Conservation (phyloP, 306 rosid genomes). For the Castanea mollissima region DNA sequence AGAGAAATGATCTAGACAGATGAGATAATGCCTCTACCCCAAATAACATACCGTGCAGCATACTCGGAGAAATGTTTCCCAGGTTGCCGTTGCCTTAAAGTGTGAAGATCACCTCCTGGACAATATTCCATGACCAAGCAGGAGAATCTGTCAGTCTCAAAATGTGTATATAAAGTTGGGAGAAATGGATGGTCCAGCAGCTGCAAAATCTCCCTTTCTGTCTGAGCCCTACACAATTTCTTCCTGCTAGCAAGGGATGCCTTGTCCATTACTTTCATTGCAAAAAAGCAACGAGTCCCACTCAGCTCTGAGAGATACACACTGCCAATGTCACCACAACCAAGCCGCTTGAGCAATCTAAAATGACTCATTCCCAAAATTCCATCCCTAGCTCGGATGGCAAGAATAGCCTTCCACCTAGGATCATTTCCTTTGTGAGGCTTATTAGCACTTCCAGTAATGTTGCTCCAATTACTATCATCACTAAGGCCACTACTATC, state of each 20-base stretch:
- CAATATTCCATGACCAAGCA: constrained; percentile 99
- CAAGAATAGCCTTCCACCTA: constrained; percentile 97
- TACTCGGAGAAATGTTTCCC: constrained; percentile 98
- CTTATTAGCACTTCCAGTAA: constrained; percentile 95
- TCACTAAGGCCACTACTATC: constrained; percentile 97
- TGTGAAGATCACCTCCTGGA: constrained; percentile 98
- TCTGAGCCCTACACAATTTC: constrained; percentile 94
- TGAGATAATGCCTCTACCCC: constrained; percentile 8
- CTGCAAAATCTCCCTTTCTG: constrained; percentile 95
- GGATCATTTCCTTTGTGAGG: constrained; percentile 99
- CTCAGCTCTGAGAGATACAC: constrained; percentile 98
- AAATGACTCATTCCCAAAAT: constrained; percentile 97
- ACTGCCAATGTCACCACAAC: constrained; percentile 98
- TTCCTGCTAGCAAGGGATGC: constrained; percentile 94
- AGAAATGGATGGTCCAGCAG: constrained; percentile 98
- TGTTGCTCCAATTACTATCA: constrained; percentile 97
- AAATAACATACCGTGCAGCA: constrained; percentile 83
- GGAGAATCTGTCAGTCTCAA: constrained; percentile 92
- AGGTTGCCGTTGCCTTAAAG: constrained; percentile 97
- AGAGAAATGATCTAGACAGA: background rate
- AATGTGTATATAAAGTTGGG: constrained; percentile 94
- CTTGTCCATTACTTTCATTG: constrained; percentile 99
- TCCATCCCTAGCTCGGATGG: constrained; percentile 90
- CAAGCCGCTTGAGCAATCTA: constrained; percentile 84
- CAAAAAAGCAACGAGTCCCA: constrained; percentile 90